Percentiles rank a stretch among this genome's conserved stretches.
phyloP scores from a whole-genome alignment of 768 basidiomycete genomes.

The Mycena olivaceomarginata region DNA sequence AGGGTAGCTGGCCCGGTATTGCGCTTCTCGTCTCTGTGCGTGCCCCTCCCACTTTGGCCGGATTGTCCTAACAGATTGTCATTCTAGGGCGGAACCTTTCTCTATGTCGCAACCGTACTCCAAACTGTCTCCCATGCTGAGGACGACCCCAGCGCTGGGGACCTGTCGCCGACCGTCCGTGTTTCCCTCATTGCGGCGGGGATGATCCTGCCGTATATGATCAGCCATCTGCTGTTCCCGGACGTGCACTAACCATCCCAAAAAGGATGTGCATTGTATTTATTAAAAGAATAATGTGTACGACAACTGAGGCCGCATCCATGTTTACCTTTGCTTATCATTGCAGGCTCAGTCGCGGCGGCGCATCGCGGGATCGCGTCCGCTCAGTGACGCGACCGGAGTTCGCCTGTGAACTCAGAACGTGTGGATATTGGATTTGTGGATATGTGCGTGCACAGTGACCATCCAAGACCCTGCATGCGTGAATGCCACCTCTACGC shows the following conservation, averaged over 20 bases:
- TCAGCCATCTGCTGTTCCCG: slow-evolving; percentile 69
- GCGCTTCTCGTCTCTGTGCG: slow-evolving; percentile 91
- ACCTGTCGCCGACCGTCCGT: slow-evolving; percentile 66
- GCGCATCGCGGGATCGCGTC: no score
- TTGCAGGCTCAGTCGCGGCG: no score
- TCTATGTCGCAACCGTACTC: slow-evolving; percentile 95
- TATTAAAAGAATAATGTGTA: background rate
- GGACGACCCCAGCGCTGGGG: slow-evolving; percentile 56
- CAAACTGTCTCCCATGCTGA: slow-evolving; percentile 77
- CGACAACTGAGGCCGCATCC: background rate
- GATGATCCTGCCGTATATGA: slow-evolving; percentile 81
- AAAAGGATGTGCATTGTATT: background rate
- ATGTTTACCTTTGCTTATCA: no score
- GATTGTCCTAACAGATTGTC: background rate
- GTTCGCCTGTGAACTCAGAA: no score
- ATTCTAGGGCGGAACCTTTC: slow-evolving; percentile 90
- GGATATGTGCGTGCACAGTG: no score
- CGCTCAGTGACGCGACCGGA: no score
- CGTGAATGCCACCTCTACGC: no score
- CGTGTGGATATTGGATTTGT: no score
- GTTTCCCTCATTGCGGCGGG: slow-evolving; percentile 76
- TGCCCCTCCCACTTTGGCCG: slow-evolving; percentile 37
- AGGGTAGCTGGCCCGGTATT: slow-evolving; percentile 79
- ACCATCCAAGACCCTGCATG: no score
- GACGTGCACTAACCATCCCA: slow-evolving; percentile 33